Evolutionary conservation across 2,329 filamentous ascomycete species (phyloP).

Genomic region (Fusarium pseudoanthophilum): DNA sequence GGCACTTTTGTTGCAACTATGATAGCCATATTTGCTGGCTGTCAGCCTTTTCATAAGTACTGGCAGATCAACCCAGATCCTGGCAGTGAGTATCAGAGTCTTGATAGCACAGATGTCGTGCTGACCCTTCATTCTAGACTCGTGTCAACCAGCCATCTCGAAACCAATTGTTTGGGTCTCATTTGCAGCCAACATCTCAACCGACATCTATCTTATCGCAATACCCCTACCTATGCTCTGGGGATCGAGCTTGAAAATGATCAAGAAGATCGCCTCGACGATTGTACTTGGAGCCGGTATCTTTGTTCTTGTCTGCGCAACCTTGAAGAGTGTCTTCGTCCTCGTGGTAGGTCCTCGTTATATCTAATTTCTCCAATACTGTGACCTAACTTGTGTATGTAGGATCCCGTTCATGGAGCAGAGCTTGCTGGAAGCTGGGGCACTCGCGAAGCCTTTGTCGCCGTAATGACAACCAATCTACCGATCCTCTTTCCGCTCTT

Average conservation of each 20-base stretch:
- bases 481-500: conserved; percentile 57
- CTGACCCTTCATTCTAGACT: conserved; percentile 46
- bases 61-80: conserved; percentile 70
- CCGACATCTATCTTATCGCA: conserved; percentile 66
- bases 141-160: conserved; percentile 60
- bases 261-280: conserved; percentile 52
- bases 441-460: conserved; percentile 55
- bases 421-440: conserved; percentile 53
- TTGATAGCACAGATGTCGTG: too few relatives aligned
- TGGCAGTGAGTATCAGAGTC: conserved; percentile 56
- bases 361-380: rapidly evolving
- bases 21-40: conserved; percentile 61
- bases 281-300: conserved; percentile 53
- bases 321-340: conserved; percentile 52
- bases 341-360: conserved; percentile 44
- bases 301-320: conserved; percentile 53
- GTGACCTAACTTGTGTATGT: background rate
- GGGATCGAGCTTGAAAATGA: conserved; percentile 47
- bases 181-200: conserved; percentile 61
- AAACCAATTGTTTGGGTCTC: conserved; percentile 61
- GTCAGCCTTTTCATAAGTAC: conserved; percentile 61
- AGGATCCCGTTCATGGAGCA: conserved; percentile 53
- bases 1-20: conserved; percentile 60
- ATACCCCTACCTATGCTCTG: conserved; percentile 65
- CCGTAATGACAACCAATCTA: conserved; percentile 54